A percentile compares a stretch with the other conserved stretches of the same genome.
Evolutionary conservation across 2,329 filamentous ascomycete species (phyloP).

Genomic region (Trichoderma sp.): DNA sequence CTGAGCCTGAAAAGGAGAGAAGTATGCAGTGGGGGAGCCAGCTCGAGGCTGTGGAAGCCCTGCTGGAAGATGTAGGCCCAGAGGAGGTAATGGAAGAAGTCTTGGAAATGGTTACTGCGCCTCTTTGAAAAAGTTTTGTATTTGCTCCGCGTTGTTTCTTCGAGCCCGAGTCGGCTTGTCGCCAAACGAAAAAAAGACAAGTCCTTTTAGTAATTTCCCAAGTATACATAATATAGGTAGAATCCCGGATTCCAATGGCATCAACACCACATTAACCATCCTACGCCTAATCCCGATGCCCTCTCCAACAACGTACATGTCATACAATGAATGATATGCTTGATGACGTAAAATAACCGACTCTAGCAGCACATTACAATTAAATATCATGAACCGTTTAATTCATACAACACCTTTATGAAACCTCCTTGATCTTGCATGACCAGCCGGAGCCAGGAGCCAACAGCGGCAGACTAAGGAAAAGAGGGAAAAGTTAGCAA

Average conservation of each 20-base stretch:
- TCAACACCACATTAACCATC: slow-evolving; percentile 1
- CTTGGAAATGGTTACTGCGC: slow-evolving; percentile 53
- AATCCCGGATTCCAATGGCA: slow-evolving; percentile 17
- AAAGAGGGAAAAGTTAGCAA: neutral
- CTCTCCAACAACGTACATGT: neutral
- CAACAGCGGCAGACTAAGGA: slow-evolving; percentile 76
- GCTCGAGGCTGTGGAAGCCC: slow-evolving; percentile 60
- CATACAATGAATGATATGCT: neutral
- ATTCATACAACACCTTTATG: slow-evolving; percentile 39
- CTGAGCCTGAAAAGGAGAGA: slow-evolving; percentile 67
- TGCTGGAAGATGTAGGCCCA: slow-evolving; percentile 60
- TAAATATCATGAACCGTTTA: neutral
- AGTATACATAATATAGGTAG: slow-evolving; percentile 2
- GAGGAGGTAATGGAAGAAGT: slow-evolving; percentile 66
- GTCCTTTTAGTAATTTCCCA: neutral
- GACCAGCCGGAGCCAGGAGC: slow-evolving; percentile 82
- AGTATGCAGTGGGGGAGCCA: slow-evolving; percentile 94
- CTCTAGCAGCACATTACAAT: neutral
- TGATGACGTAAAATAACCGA: neutral
- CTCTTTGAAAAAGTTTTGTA: slow-evolving; percentile 35
- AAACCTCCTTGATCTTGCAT: slow-evolving; percentile 77
- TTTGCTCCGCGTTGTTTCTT: slow-evolving; percentile 28
- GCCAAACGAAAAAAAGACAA: neutral
- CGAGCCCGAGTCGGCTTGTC: neutral
- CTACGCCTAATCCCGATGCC: neutral